Base-by-base conservation (phyloP, 768 basidiomycete species). In the Lactarius psammicola region DNA sequence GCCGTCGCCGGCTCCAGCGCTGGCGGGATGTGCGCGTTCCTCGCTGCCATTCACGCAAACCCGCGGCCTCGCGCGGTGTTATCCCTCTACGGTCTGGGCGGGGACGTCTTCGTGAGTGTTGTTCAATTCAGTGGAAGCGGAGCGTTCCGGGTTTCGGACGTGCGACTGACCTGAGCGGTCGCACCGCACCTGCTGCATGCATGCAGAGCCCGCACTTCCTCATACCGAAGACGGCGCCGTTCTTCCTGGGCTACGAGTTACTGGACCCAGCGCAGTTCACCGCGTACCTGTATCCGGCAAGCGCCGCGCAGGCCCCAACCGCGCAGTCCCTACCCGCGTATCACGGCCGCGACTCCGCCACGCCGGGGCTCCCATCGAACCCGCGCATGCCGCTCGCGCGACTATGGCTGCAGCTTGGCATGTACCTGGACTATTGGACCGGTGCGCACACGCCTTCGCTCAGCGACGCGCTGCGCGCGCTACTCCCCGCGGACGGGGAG, bases 1-100 rank as follows among this genome's bases (percentile, higher is more conserved):
- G 82, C 79, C 0, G 85, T 84, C 2, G 76, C 81, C 4, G 88
- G 87, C 0, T 78, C 80, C 17, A 87, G 86, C 67, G 82, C 85
- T 0, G 88, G 88, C 11, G 86, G 85, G 1, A 74, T 83, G n/a
- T 86, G 86, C 66, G 84, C 85, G 1, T 87, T 86, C 69, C 78
- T 88, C 13, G 83, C 85, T 20, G 85, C 82, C 11, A 75, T 81
- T 40, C 81, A 87, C 70, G 83, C 80, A 6, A 65, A 70, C 0
- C 87, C 86, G 0, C 82, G 78, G 62, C 86, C 86, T 0, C 82
- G 77, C 63, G 86, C 81, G 0, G 62, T 88, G 2, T 68, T 88
- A 0, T 84, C 82, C 0, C 67, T 89, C 69, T 89, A 88, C 73
- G 86, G 82, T 0, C 81, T 85, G 79, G 86, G 86, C n/a, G 87